These are phyloP conservation scores for Colletotrichum theobromicola DNA, from an alignment of 2,329 filamentous ascomycete species.

Conservation along the genomic window DNA sequence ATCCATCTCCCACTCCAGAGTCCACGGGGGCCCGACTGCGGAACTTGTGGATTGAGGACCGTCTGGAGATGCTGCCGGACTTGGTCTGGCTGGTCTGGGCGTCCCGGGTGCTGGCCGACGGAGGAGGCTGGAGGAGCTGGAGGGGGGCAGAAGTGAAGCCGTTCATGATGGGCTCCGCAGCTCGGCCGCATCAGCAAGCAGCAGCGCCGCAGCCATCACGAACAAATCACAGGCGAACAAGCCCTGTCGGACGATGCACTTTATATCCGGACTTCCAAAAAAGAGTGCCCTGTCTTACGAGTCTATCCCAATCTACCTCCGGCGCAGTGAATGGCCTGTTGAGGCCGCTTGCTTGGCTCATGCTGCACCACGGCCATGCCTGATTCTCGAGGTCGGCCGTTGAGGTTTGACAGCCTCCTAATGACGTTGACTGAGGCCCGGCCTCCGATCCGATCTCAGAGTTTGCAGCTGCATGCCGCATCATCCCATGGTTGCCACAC, in stretches of 20 bases:
- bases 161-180: slow-evolving; percentile 6
- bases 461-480: background rate
- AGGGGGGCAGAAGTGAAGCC: background rate
- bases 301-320: background rate
- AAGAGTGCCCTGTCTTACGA: background rate
- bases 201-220: background rate
- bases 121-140: background rate
- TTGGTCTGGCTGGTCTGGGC: slow-evolving; percentile 4
- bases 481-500: background rate
- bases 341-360: background rate
- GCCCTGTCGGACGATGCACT: background rate
- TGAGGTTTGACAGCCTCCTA: background rate
- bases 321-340: background rate
- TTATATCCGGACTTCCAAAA: background rate
- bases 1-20: background rate
- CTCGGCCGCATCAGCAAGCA: slow-evolving; percentile 14
- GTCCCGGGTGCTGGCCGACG: background rate
- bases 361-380: background rate
- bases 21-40: background rate
- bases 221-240: background rate
- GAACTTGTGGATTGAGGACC: background rate
- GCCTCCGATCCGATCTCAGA: background rate
- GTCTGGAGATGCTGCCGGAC: slow-evolving; percentile 13
- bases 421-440: slow-evolving; percentile 3
- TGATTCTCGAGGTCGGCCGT: background rate